Percentiles rank a stretch among this genome's conserved stretches.
Evolutionary conservation across 2,329 filamentous ascomycete genomes (phyloP).

Genomic region (Fusarium clavum): DNA sequence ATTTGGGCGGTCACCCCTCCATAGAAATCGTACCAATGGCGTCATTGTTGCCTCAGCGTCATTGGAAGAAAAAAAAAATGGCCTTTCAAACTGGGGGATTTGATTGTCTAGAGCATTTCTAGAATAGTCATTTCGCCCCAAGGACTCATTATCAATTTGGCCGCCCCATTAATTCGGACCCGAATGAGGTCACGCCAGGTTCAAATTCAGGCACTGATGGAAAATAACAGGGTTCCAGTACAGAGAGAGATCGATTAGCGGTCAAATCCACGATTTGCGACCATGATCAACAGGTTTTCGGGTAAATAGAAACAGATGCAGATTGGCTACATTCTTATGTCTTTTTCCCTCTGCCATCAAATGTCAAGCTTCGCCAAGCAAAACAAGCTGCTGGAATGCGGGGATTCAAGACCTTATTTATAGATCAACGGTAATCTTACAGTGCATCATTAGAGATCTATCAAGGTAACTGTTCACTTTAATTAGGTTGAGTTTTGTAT

Average conservation of each 20-base stretch:
- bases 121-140: constrained; percentile 11
- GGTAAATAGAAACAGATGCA: background rate
- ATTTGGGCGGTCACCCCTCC: constrained; percentile 13
- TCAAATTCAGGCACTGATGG: constrained; percentile 10
- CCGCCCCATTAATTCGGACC: background rate
- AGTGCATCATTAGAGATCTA: background rate
- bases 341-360: background rate
- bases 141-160: background rate
- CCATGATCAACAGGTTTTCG: background rate
- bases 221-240: constrained; percentile 11
- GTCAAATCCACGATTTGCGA: constrained; percentile 7
- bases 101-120: constrained; percentile 12
- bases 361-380: constrained; percentile 20
- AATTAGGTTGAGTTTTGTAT: background rate
- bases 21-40: constrained; percentile 9
- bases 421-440: background rate
- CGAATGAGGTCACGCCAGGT: constrained; percentile 19
- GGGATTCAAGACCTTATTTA: background rate
- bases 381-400: background rate
- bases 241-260: constrained; percentile 8
- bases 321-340: background rate
- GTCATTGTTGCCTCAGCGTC: constrained; percentile 32
- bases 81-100: background rate
- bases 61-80: constrained; percentile 1
- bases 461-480: background rate